Percentiles rank a stretch among this genome's conserved stretches.
Conservation (phyloP, 495 filamentous ascomycete genomes). For the Neohortaea acidophila region DNA sequence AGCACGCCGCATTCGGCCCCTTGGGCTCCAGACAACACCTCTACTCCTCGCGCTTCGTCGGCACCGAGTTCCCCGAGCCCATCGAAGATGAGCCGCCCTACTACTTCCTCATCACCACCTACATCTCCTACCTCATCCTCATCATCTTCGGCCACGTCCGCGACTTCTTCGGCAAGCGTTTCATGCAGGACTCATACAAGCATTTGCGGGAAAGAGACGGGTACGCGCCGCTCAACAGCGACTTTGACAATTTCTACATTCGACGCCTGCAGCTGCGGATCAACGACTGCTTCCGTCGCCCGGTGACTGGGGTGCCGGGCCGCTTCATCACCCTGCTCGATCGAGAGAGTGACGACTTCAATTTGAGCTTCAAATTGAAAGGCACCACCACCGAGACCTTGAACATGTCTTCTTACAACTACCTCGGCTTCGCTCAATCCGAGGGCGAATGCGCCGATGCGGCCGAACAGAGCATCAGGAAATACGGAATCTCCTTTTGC, state of each 20-base stretch:
- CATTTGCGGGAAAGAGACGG: constrained; percentile 72
- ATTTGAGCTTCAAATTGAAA: constrained; percentile 69
- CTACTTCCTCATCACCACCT: constrained; percentile 90
- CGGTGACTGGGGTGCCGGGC: constrained; percentile 83
- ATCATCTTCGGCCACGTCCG: constrained; percentile 90
- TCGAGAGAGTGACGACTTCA: constrained; percentile 74
- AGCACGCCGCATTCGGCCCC: constrained; percentile 86
- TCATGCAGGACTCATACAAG: constrained; percentile 67
- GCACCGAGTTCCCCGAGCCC: constrained; percentile 60
- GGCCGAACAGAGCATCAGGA: constrained; percentile 69
- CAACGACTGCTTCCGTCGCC: constrained; percentile 89
- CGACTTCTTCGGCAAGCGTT: constrained; percentile 96
- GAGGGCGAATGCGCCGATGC: constrained; percentile 92
- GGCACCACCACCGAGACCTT: constrained; percentile 90
- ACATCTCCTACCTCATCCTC: constrained; percentile 89
- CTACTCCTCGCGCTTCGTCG: constrained; percentile 73
- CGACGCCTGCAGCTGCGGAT: constrained; percentile 82
- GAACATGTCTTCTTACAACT: constrained; percentile 98
- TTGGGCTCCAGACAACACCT: constrained; percentile 63
- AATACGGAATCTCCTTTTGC: constrained; percentile 63
- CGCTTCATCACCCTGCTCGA: constrained; percentile 86
- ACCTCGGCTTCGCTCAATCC: constrained; percentile 94
- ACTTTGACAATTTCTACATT: constrained; percentile 98
- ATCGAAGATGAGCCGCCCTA: constrained; percentile 93
- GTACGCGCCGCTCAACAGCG: constrained; percentile 91